Percentiles rank a stretch among this genome's conserved stretches.
These are phyloP conservation scores for Hibiscus trionum DNA, from an alignment of 345 rosid species.

Conservation along the genomic window DNA sequence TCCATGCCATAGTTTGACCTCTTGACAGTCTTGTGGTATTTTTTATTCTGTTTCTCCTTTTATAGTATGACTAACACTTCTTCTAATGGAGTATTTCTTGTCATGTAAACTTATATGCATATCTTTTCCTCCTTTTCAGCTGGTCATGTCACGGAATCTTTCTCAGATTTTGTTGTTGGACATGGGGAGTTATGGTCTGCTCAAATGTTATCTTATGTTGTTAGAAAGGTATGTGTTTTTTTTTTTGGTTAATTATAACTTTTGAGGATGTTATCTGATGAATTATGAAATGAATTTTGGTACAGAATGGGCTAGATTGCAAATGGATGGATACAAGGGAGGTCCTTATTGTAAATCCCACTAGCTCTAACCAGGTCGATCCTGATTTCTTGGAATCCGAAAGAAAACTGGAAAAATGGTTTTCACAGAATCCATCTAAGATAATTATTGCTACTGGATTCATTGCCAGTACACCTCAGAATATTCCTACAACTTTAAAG, in stretches of 20 bases:
- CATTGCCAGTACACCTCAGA: conserved; percentile 93
- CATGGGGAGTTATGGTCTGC: conserved; percentile 99
- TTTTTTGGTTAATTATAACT: neutral
- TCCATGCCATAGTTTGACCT: neutral
- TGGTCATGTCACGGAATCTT: conserved; percentile 93
- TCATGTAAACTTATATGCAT: neutral
- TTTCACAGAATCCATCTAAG: conserved; percentile 49
- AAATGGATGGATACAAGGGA: conserved; percentile 99
- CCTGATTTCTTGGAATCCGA: conserved; percentile 80
- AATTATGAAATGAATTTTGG: conserved; percentile 1
- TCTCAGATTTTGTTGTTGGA: conserved; percentile 92
- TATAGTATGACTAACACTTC: neutral
- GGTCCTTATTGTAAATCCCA: conserved; percentile 82
- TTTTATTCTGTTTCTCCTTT: neutral
- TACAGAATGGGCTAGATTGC: conserved; percentile 76
- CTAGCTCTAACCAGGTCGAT: conserved; percentile 88
- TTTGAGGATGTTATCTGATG: neutral
- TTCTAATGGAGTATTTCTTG: neutral
- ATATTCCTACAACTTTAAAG: conserved; percentile 94
- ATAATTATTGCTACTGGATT: conserved; percentile 89
- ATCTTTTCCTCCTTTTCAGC: conserved; percentile 38
- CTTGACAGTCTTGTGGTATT: neutral
- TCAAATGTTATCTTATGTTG: conserved; percentile 68
- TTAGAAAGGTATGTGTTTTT: conserved; percentile 55
- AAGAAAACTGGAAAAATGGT: conserved; percentile 77